Evolutionary conservation across 305 asterid species (phyloP).

Genomic region (Fraxinus ornus): DNA sequence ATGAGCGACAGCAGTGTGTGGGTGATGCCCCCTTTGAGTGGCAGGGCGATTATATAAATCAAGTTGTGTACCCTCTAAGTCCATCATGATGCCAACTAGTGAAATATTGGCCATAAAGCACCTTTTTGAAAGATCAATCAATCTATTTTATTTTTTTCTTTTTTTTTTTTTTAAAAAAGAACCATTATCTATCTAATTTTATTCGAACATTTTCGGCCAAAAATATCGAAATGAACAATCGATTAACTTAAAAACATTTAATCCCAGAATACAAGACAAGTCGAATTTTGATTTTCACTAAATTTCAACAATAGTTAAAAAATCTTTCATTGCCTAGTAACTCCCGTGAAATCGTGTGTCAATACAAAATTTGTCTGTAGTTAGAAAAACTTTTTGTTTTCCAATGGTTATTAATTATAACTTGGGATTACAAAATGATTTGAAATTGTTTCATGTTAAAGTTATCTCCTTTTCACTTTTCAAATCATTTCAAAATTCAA

Average conservation of each 20-base stretch:
- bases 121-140: neutral
- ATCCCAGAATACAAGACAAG: neutral
- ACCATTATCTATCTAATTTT: neutral
- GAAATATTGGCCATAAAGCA: neutral
- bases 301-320: neutral
- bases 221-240: neutral
- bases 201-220: neutral
- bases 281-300: neutral
- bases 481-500: neutral
- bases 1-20: neutral
- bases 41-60: neutral
- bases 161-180: too few relatives aligned
- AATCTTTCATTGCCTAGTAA: too few relatives aligned
- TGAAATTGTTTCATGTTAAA: neutral
- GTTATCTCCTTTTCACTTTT: neutral
- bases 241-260: neutral
- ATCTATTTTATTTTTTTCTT: neutral
- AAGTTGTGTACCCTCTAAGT: neutral
- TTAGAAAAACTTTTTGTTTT: neutral
- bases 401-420: neutral
- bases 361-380: neutral
- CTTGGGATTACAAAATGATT: neutral
- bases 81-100: neutral
- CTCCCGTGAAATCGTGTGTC: neutral
- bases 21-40: neutral